Base-by-base conservation (phyloP, 2,329 filamentous ascomycete genomes). In the Sordariomycetes sp. region DNA sequence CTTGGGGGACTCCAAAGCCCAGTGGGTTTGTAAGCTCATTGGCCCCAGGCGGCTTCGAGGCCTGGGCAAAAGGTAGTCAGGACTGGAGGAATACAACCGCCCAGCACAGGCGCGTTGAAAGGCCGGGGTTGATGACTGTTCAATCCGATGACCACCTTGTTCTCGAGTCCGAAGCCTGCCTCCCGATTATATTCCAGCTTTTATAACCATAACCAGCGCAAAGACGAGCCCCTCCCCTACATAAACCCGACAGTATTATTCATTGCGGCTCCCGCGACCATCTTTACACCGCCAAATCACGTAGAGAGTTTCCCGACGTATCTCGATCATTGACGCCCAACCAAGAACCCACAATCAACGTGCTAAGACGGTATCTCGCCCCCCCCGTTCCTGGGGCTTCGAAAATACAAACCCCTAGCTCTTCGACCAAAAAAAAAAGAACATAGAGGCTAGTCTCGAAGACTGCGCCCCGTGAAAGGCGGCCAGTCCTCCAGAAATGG, bases 401-500 rank as follows among this genome's bases (percentile, higher is more conserved):
- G 14, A n/a, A 11, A 3, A n/a, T 22, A 20, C 16, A 28, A 53
- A n/a, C 51, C 28, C 14, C 14, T 11, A 25, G 12, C 12, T 51
- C 6, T 22, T 14, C 51, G 10, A 7, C 51, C 10, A 32, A 14
- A 32, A 11, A 14, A 32, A 53, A 12, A 32, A 11, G 24, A 14
- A 32, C 32, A 12, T 18, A 11, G 24, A 28, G 51, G 20, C 22
- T 32, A 20, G 7, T 35, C n/a, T 14, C 18, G 20, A 37, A 16
- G 6, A 28, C 55, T n/a, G n/a, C 55, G 20, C 12, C n/a, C n/a
- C 50, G 46, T 48, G 20, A 20, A 43, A 25, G 25, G 20, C 43
- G 18, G 35, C 48, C 22, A 4, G 25, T 20, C n/a, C 22, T 28
- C 18, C 28, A 53, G n/a, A 55, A 48, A 80, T 79, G 75, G 68